These are phyloP conservation scores for Wallacemonas collosoma DNA, from an alignment of 208 protist genomes.

Conservation along the genomic window DNA sequence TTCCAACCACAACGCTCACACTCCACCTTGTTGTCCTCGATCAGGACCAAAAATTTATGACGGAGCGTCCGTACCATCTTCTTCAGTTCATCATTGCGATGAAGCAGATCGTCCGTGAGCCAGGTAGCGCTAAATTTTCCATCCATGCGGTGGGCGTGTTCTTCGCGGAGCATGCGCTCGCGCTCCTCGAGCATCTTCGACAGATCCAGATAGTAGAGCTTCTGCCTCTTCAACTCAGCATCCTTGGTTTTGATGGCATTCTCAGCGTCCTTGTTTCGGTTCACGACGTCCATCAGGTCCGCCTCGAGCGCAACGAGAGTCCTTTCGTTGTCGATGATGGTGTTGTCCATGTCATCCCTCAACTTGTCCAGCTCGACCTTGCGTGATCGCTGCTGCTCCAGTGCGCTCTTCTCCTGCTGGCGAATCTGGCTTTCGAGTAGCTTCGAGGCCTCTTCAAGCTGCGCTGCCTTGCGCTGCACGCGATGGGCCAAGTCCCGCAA, in stretches of 20 bases:
- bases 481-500: constrained; percentile 47
- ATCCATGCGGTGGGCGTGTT: constrained; percentile 61
- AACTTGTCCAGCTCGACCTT: constrained; percentile 46
- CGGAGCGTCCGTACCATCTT: constrained; percentile 52
- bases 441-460: constrained; percentile 44
- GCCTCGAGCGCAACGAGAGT: constrained; percentile 58
- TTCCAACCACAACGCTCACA: constrained; percentile 73
- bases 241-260: constrained; percentile 44
- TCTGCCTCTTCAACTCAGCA: constrained; percentile 52
- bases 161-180: constrained; percentile 54
- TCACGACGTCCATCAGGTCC: constrained; percentile 42
- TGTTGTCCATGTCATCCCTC: constrained; percentile 27
- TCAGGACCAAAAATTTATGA: constrained; percentile 62
- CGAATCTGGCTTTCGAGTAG: constrained; percentile 44
- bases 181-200: constrained; percentile 65
- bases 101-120: constrained; percentile 61
- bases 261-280: constrained; percentile 60
- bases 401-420: constrained; percentile 30
- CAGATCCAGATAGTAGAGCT: constrained; percentile 61
- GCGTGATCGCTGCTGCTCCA: constrained; percentile 39
- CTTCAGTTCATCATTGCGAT: constrained; percentile 58
- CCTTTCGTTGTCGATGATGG: constrained; percentile 43
- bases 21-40: constrained; percentile 61
- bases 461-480: constrained; percentile 40
- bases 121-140: constrained; percentile 62